Evolutionary conservation across 2,329 filamentous ascomycete species (phyloP), one percentile per base, ranked within the genome.

Genomic region (Emergomyces orientalis): DNA sequence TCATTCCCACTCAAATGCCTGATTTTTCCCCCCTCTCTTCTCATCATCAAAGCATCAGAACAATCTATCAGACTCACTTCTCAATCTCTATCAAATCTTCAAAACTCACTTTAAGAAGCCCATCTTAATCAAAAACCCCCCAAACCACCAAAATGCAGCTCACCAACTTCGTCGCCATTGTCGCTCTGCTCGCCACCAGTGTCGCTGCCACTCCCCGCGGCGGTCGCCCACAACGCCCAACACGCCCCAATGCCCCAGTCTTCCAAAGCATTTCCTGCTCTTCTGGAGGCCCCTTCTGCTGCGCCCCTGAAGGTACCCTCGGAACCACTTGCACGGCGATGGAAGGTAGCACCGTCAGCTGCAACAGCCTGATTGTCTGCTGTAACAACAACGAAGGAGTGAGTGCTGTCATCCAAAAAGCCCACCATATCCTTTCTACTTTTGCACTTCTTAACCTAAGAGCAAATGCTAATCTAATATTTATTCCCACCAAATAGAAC

Each of bases 291-390:
- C 43, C 63, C 47, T 65, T 32, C 62, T 65, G 63, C 63, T 65
- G 63, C 34, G 39, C 59, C 25, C 63, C 63, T 13, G 60, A 62
- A 17, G 47, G 61, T 32, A 25, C 45, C 30, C 14, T 41, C 30
- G 63, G 63, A 39, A 63, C 62, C 45, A 65, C 63, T 59, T 65
- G 63, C 55, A 61, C 63, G 39, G 63, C 63, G 56, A 59, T 65
- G 13, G 11, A 34, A n/a, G 63, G 63, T 47, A 63, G 52, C 62
- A 57, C 47, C 25, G 63, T 65, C 62, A 63, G 62, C 62, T 65
- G 63, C 62, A 65, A 65, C 63, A 62, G 47, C 59, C 63, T 62
- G 47, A 63, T 65, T 43, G 63, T 65, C 63, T 65, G 63, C 63
- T 65, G 63, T 62, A 65, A 65, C 62, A 65, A 65, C 63, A 65